Conservation (phyloP, 495 filamentous ascomycete species). For the Xylaria acuta region DNA sequence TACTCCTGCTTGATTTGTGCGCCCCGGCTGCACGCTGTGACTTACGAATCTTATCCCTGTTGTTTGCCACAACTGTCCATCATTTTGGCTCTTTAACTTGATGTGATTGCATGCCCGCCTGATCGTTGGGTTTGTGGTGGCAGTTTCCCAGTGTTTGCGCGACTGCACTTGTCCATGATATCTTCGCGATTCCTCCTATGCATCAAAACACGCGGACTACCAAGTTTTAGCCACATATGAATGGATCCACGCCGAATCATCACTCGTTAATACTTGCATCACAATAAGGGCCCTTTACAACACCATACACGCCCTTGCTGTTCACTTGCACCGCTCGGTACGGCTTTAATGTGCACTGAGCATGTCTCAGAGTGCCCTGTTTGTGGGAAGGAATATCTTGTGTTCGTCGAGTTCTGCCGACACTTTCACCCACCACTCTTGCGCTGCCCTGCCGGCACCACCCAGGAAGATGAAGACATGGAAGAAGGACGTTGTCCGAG, state of each 20-base stretch:
- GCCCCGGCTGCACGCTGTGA: conserved; percentile 18
- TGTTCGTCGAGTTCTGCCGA: conserved; percentile 58
- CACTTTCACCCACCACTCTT: conserved; percentile 52
- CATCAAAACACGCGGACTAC: conserved; percentile 7
- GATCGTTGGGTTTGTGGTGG: conserved; percentile 3
- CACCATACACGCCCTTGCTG: conserved; percentile 14
- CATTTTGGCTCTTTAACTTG: neutral
- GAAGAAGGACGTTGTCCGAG: conserved; percentile 56
- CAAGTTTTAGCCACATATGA: conserved; percentile 19
- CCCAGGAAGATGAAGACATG: conserved; percentile 46
- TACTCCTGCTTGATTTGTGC: neutral
- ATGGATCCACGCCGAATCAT: conserved; percentile 16
- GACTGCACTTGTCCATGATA: conserved; percentile 18
- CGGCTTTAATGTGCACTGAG: conserved; percentile 58
- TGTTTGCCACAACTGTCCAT: conserved; percentile 10
- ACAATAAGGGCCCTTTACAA: conserved; percentile 10
- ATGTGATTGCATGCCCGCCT: conserved; percentile 3
- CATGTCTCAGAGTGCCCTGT: conserved; percentile 55
- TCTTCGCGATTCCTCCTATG: conserved; percentile 14
- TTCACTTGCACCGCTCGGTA: conserved; percentile 31
- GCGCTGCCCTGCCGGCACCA: conserved; percentile 48
- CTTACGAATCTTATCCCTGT: conserved; percentile 7
- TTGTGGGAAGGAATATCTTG: conserved; percentile 58
- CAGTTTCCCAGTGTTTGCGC: neutral
- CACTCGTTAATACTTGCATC: neutral